Base-by-base conservation (phyloP, 1,284 basidiomycete species). In the Malassezia restricta region DNA sequence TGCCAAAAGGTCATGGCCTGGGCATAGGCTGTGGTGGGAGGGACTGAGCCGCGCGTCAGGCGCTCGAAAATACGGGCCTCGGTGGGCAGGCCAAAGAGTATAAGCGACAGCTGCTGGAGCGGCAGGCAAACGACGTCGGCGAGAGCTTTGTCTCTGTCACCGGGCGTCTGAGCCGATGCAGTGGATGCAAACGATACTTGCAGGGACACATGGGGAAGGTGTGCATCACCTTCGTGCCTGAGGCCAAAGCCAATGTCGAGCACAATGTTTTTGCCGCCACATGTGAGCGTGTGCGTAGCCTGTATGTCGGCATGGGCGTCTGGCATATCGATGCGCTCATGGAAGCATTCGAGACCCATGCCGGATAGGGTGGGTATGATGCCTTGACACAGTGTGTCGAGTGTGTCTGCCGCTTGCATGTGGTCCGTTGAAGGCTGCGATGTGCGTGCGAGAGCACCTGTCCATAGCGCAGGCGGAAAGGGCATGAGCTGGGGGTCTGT, bases 231-330 rank as follows among this genome's bases (percentile, higher is more conserved):
- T 30, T 32, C 27, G n/a, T 24, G 27, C 6, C 1, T 5, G 7
- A 50, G 31, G n/a, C 39, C 48, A 7, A 55, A 20, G 43, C 50
- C 53, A 29, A 55, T 30, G 53, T 55, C 53, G 3, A 55, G 53
- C 41, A 55, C 53, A n/a, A 55, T 38, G 39, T 45, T 55, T 4
- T 40, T 31, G 4, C 53, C 53, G 20, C 53, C 53, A 27, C 43
- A 40, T 2, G 53, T 55, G 33, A 55, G 40, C 17, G 53, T 55
- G 27, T 50, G 43, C 9, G 39, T 55, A 5, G 37, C 37, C 30
- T 49, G n/a, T 12, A 39, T n/a, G 1, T 28, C 14, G 11, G 27
- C 32, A n/a, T 38, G 6, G 8, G 44, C 40, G 2, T 54, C 51
- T 6, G 11, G 31, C 44, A 47, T 40, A 8, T 55, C 43, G 27